These are phyloP conservation scores for Phytopythium vexans DNA, from an alignment of 352 stramenopile genomes.

Conservation along the genomic window DNA sequence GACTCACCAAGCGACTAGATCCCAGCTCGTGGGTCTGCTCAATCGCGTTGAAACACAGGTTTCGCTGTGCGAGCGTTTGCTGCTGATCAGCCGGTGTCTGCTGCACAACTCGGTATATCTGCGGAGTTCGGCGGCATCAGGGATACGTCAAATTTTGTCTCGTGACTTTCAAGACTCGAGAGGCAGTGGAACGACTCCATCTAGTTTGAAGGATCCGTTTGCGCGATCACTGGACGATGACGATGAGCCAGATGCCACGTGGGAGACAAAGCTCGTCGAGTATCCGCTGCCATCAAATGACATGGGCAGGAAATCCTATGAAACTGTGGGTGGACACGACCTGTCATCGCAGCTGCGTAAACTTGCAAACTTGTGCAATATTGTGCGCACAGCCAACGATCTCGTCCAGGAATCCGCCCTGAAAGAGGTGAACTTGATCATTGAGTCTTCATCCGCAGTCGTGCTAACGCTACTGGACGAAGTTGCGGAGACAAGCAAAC, in stretches of 20 bases:
- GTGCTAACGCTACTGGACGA: conserved; percentile 37
- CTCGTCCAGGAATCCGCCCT: conserved; percentile 21
- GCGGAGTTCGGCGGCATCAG: conserved; percentile 40
- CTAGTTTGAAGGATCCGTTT: conserved; percentile 25
- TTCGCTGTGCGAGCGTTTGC: conserved; percentile 7
- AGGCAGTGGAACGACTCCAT: conserved; percentile 3
- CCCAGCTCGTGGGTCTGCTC: conserved; percentile 33
- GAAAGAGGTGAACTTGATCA: conserved; percentile 25
- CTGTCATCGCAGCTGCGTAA: conserved; percentile 29
- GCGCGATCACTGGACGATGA: conserved; percentile 4
- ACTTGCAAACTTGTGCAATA: conserved; percentile 24
- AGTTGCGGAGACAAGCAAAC: conserved; percentile 24
- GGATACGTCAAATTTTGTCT: conserved; percentile 30
- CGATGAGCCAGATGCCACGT: conserved; percentile 6
- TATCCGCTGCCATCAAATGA: conserved; percentile 16
- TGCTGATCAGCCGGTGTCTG: conserved; percentile 46
- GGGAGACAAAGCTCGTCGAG: conserved; percentile 25
- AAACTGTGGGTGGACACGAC: conserved; percentile 11
- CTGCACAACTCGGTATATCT: conserved; percentile 49
- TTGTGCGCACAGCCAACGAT: conserved; percentile 5
- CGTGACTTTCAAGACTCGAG: conserved; percentile 11
- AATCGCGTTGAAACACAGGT: conserved; percentile 35
- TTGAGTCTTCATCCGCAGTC: conserved; percentile 19
- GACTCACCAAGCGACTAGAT: conserved; percentile 13
- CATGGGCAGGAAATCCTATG: neutral